phyloP scores from a whole-genome alignment of 2,329 filamentous ascomycete genomes.

The Cladorrhinum sp. region DNA sequence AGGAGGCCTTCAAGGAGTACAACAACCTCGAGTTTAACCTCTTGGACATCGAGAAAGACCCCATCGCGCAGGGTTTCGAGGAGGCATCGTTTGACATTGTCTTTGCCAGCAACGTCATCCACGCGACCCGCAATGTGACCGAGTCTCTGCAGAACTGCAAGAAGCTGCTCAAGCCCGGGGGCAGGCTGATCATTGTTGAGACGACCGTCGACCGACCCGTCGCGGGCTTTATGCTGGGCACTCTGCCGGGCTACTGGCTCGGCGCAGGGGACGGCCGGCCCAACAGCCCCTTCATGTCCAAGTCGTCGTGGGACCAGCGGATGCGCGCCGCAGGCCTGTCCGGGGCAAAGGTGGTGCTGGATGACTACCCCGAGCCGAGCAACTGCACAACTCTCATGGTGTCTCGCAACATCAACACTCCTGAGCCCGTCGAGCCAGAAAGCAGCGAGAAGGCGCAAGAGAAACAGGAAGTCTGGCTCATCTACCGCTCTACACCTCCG shows the following conservation, averaged over 20 bases:
- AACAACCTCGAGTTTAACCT: conserved; percentile 23
- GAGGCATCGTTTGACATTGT: conserved; percentile 11
- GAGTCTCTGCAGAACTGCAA: background rate
- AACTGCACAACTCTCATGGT: conserved; percentile 14
- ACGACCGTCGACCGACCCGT: conserved; percentile 4
- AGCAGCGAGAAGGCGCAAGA: too few relatives aligned
- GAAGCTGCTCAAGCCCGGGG: conserved; percentile 9
- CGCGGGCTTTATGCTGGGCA: background rate
- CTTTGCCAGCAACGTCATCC: conserved; percentile 6
- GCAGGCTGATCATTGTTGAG: conserved; percentile 7
- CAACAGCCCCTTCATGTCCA: conserved; percentile 18
- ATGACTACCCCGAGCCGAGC: conserved; percentile 23
- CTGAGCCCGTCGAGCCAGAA: too few relatives aligned
- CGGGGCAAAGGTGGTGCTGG: conserved; percentile 24
- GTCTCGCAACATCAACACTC: background rate
- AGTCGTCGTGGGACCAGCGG: conserved; percentile 22
- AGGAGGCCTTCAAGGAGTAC: conserved; percentile 13
- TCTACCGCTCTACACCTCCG: too few relatives aligned
- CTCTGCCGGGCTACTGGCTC: conserved; percentile 6
- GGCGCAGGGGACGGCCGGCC: conserved; percentile 12
- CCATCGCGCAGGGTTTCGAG: conserved; percentile 11
- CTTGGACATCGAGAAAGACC: conserved; percentile 14
- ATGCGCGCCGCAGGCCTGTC: conserved; percentile 26
- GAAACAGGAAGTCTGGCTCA: too few relatives aligned
- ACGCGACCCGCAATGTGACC: conserved; percentile 9